Conservation (phyloP, 139 green algal species). For the Spirogloea muscicola region DNA sequence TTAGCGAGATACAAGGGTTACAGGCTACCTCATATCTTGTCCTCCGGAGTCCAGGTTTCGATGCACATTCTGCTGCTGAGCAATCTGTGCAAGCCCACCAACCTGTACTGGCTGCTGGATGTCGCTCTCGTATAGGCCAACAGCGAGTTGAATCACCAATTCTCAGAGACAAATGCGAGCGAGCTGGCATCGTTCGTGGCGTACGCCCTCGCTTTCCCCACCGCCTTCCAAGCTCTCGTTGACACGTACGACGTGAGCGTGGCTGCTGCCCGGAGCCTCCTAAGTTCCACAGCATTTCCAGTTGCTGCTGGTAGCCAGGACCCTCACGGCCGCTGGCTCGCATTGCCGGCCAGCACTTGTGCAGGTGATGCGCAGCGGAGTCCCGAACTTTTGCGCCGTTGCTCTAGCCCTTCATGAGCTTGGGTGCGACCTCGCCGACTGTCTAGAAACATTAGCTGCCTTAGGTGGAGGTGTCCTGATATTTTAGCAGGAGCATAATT, state of each 20-base stretch:
- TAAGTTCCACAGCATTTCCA: not conserved
- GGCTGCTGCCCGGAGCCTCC: too few species aligned
- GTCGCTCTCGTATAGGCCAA: too few species aligned
- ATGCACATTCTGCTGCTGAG: too few species aligned
- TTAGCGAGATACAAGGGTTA: too few species aligned
- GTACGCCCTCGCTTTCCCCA: slow-evolving; percentile 52
- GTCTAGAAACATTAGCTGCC: too few species aligned
- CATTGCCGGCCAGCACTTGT: not conserved
- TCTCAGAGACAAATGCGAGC: slow-evolving; percentile 47
- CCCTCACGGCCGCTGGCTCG: not conserved
- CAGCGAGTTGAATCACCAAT: slow-evolving; percentile 1
- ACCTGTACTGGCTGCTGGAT: too few species aligned
- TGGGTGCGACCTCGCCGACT: slow-evolving; percentile 30
- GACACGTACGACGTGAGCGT: slow-evolving; percentile 54
- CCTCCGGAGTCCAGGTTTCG: too few species aligned
- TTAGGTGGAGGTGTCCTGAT: too few species aligned
- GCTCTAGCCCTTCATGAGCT: slow-evolving; percentile 37
- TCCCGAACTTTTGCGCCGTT: slow-evolving; percentile 52
- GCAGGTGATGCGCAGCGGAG: slow-evolving; percentile 46
- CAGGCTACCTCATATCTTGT: too few species aligned
- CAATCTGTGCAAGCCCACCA: too few species aligned
- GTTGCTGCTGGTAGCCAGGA: not conserved
- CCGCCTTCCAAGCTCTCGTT: slow-evolving; percentile 48
- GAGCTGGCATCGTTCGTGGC: slow-evolving; percentile 49
- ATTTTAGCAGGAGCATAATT: too few species aligned